Evolutionary conservation across 2,329 filamentous ascomycete species (phyloP).

Genomic region (Anisogramma anomala): DNA sequence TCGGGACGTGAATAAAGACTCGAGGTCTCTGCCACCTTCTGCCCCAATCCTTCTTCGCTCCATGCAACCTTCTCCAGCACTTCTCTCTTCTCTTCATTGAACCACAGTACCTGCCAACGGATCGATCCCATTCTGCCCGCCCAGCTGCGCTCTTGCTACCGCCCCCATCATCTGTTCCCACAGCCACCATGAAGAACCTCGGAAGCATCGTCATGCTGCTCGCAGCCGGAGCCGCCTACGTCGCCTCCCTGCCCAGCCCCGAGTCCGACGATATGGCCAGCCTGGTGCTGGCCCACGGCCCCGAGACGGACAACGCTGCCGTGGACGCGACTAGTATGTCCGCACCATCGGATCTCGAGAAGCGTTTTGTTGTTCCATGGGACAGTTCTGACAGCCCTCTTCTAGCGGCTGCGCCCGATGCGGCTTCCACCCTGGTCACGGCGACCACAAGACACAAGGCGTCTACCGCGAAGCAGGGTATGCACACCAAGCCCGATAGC

Average conservation of each 20-base stretch:
- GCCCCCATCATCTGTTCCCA: neutral
- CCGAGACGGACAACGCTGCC: neutral
- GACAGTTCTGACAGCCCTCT: too few relatives aligned
- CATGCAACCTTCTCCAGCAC: neutral
- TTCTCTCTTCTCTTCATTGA: neutral
- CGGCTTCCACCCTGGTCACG: too few relatives aligned
- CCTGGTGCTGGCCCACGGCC: neutral
- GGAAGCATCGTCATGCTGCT: slow-evolving; percentile 26
- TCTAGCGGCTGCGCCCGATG: too few relatives aligned
- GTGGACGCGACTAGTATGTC: neutral
- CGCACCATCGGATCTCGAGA: too few relatives aligned
- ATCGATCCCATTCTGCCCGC: slow-evolving; percentile 10
- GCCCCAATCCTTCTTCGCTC: neutral
- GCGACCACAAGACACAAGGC: too few relatives aligned
- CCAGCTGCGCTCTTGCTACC: slow-evolving; percentile 9
- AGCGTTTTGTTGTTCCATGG: neutral
- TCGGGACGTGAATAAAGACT: slow-evolving; percentile 11
- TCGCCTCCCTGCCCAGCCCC: slow-evolving; percentile 21
- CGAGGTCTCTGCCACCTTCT: neutral
- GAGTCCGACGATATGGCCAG: neutral
- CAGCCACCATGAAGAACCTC: slow-evolving; percentile 30
- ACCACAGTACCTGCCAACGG: slow-evolving; percentile 2
- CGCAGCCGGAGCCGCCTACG: slow-evolving; percentile 24
- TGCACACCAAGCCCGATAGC: neutral
- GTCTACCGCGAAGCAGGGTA: too few relatives aligned